A percentile compares a stretch with the other conserved stretches of the same genome.
Conservation (phyloP, 1,284 basidiomycete genomes). For the Anthracocystis panici-leucophaei region DNA sequence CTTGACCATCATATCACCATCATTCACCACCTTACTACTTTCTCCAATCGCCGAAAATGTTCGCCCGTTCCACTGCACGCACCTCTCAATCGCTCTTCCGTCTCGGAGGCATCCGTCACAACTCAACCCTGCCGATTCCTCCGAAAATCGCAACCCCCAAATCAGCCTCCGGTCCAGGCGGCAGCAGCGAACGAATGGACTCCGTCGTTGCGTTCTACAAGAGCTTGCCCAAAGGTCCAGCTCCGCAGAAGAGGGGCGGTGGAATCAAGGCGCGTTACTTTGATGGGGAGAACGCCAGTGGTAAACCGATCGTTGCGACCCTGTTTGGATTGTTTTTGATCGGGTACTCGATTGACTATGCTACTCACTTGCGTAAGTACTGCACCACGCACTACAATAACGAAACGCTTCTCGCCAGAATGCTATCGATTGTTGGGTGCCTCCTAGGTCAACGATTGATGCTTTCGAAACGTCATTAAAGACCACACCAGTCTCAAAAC, state of each 20-base stretch:
- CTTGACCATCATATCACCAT: slow-evolving; percentile 5
- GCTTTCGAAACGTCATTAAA: no score
- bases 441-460: no score
- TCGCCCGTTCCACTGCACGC: slow-evolving; percentile 29
- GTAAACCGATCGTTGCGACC: slow-evolving; percentile 78
- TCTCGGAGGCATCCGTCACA: slow-evolving; percentile 40
- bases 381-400: not conserved
- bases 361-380: slow-evolving; percentile 58
- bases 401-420: no score
- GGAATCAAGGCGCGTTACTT: slow-evolving; percentile 82
- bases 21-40: not conserved
- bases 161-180: slow-evolving; percentile 83
- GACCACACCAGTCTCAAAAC: no score
- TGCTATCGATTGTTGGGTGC: no score
- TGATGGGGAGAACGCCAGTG: slow-evolving; percentile 85
- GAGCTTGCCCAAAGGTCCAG: slow-evolving; percentile 80
- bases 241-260: slow-evolving; percentile 77
- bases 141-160: slow-evolving; percentile 94
- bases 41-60: slow-evolving; percentile 33
- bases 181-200: slow-evolving; percentile 81
- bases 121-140: slow-evolving; percentile 77
- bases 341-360: slow-evolving; percentile 74
- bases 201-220: slow-evolving; percentile 94
- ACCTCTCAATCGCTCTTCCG: slow-evolving; percentile 10
- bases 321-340: slow-evolving; percentile 83